These are phyloP conservation scores for Coemansia sp. DNA, from an alignment of 192 early-diverging fungal genomes.

Conservation along the genomic window DNA sequence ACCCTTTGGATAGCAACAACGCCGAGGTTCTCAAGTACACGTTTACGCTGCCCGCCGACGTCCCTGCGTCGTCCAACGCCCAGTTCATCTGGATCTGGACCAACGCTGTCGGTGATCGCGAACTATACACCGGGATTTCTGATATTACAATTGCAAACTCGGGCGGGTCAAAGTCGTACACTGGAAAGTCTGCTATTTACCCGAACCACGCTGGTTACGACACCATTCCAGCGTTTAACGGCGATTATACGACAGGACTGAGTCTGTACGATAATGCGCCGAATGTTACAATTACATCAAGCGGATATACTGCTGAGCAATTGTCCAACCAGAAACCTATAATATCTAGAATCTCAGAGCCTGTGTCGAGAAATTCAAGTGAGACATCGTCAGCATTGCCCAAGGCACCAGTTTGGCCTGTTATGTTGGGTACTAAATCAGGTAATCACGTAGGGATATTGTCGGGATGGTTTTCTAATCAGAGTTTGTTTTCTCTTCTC, in stretches of 20 bases:
- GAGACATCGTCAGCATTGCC: neutral
- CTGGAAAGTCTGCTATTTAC: conserved; percentile 18
- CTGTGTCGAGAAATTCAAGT: neutral
- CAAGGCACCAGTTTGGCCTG: neutral
- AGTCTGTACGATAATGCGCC: neutral
- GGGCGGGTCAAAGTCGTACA: conserved; percentile 17
- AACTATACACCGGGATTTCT: too few relatives aligned
- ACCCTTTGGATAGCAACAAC: conserved; percentile 12
- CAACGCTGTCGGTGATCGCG: conserved; percentile 32
- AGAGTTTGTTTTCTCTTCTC: too few relatives aligned
- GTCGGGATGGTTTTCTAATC: too few relatives aligned
- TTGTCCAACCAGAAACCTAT: too few relatives aligned
- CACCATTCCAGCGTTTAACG: conserved; percentile 46
- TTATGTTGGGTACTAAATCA: neutral
- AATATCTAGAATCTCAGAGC: neutral
- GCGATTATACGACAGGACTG: neutral
- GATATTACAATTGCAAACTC: conserved; percentile 36
- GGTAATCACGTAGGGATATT: too few relatives aligned
- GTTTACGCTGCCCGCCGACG: conserved; percentile 42
- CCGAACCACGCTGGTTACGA: conserved; percentile 39
- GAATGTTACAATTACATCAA: neutral
- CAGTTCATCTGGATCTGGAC: conserved; percentile 62
- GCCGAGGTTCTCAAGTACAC: conserved; percentile 3
- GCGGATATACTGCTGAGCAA: neutral
- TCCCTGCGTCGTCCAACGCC: conserved; percentile 52